Percentiles rank a stretch among this genome's conserved stretches.
Conservation (phyloP, 148 eudicot genomes). For the Euryodendron excelsum region DNA sequence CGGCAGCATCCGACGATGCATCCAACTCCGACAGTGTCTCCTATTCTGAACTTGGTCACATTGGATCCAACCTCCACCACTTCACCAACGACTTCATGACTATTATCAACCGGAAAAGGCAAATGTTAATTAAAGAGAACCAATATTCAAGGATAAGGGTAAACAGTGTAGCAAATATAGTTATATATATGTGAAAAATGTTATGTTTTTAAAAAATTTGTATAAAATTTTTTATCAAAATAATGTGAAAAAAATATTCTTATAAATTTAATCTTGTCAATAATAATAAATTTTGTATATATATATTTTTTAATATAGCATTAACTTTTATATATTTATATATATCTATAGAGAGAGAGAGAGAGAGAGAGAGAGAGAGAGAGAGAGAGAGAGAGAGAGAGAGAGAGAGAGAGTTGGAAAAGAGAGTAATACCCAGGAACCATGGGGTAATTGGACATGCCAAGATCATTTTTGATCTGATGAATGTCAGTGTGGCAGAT, state of each 20-base stretch:
- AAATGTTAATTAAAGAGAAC: no score
- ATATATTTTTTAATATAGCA: no score
- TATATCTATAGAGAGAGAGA: neutral
- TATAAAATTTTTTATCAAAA: no score
- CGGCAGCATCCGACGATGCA: slow-evolving; percentile 68
- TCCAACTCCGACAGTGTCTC: slow-evolving; percentile 75
- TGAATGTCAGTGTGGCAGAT: slow-evolving; percentile 88
- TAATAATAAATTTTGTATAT: no score
- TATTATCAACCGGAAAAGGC: no score
- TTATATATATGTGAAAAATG: no score
- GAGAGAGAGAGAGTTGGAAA: neutral
- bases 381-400: neutral
- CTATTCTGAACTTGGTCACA: slow-evolving; percentile 60
- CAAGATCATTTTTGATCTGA: slow-evolving; percentile 79
- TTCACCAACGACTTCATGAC: no score
- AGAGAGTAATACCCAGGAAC: slow-evolving; percentile 74
- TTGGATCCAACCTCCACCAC: slow-evolving; percentile 28
- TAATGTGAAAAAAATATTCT: no score
- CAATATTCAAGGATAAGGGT: no score
- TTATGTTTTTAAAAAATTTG: no score
- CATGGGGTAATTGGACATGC: slow-evolving; percentile 89
- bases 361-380: neutral
- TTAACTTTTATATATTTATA: neutral
- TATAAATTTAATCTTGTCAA: no score
- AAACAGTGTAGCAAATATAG: no score